Percentiles rank a stretch among this genome's conserved stretches.
Evolutionary conservation across 306 rosid genomes (phyloP).

Genomic region (Cicer pinnatifidum): DNA sequence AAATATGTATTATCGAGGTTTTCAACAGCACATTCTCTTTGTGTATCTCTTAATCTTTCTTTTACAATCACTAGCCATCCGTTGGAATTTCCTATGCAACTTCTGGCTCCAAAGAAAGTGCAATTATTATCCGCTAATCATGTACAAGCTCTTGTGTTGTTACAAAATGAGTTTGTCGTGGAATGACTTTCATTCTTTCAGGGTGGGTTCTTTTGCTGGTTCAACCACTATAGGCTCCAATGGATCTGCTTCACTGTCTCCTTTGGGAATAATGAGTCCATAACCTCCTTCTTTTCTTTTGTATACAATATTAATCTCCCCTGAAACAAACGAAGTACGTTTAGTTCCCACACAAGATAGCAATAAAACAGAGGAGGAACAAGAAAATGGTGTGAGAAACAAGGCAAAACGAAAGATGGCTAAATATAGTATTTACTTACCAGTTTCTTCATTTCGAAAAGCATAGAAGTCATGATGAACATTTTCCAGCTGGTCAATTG

Average conservation of each 20-base stretch:
- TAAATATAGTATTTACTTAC: conserved; percentile 45
- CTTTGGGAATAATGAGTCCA: conserved; percentile 88
- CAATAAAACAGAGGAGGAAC: conserved; percentile 20
- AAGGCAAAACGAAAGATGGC: conserved; percentile 26
- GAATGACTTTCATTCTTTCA: conserved; percentile 57
- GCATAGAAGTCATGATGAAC: conserved; percentile 89
- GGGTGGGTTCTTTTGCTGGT: conserved; percentile 56
- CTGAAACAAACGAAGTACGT: conserved; percentile 49
- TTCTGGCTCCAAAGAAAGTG: conserved; percentile 43
- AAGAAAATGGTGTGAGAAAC: conserved; percentile 5
- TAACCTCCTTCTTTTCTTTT: conserved; percentile 86
- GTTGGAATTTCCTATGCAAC: conserved; percentile 34
- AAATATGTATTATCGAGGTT: conserved; percentile 29
- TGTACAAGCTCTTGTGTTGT: conserved; percentile 43
- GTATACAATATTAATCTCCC: conserved; percentile 83
- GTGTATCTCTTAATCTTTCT: conserved; percentile 23
- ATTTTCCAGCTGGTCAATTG: conserved; percentile 84
- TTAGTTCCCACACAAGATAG: conserved; percentile 26
- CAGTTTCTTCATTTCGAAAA: conserved; percentile 93
- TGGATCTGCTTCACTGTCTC: conserved; percentile 53
- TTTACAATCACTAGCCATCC: conserved; percentile 35
- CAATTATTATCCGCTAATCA: conserved; percentile 40
- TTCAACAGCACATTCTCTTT: conserved; percentile 3
- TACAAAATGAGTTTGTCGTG: conserved; percentile 32
- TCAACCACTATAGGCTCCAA: conserved; percentile 54